A percentile compares a stretch with the other conserved stretches of the same genome.
Conservation (phyloP, 1,284 basidiomycete genomes). For the Sphaerobolus stellatus region DNA sequence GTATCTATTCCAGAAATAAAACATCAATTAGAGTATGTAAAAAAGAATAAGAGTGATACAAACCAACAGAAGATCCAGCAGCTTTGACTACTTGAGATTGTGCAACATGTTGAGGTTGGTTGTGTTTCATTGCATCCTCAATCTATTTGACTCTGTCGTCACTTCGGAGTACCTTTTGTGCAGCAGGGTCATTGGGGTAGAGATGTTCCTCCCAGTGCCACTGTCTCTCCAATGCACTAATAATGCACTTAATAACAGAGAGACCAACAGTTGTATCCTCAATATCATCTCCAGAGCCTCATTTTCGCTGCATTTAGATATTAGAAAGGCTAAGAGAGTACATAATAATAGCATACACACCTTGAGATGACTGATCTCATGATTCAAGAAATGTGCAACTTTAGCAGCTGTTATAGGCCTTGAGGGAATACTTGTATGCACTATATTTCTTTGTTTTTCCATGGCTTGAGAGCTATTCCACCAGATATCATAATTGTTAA, state of each 20-base stretch:
- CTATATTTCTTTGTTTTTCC: constrained; percentile 2
- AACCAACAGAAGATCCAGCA: constrained; percentile 21
- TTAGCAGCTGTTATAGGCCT: constrained; percentile 22
- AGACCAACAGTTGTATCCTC: constrained; percentile 15
- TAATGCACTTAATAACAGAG: constrained; percentile 14
- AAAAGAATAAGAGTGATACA: background rate
- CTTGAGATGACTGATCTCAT: constrained; percentile 20
- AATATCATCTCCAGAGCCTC: background rate
- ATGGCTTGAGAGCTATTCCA: constrained; percentile 11
- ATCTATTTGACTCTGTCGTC: constrained; percentile 12
- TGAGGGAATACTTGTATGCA: constrained; percentile 6
- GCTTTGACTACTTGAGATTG: constrained; percentile 21
- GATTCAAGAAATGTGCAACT: constrained; percentile 20
- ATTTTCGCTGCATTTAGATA: too few species aligned
- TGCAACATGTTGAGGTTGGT: constrained; percentile 11
- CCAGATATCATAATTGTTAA: constrained; percentile 16
- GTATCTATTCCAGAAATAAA: constrained; percentile 16
- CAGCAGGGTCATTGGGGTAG: constrained; percentile 11
- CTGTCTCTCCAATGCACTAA: constrained; percentile 19
- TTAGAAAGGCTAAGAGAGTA: too few species aligned
- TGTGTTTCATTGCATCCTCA: constrained; percentile 17
- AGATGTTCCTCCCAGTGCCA: constrained; percentile 15
- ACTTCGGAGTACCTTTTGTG: constrained; percentile 9
- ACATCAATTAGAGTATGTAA: background rate
- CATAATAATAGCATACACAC: constrained; percentile 15